Evolutionary conservation across 352 stramenopile species (phyloP).

Genomic region (Plasmopara muralis): DNA sequence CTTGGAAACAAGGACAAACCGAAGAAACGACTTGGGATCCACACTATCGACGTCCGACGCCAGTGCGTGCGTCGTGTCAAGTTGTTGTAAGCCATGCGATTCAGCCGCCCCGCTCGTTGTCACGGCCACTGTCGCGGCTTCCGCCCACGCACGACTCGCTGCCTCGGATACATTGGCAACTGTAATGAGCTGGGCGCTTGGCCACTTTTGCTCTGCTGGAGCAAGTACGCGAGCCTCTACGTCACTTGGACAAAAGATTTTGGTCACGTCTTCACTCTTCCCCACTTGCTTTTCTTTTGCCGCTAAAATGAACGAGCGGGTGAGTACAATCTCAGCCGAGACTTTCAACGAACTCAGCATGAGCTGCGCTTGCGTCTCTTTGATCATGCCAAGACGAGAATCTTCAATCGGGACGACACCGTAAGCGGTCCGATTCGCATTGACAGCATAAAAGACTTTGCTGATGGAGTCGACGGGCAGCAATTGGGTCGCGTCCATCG

Average conservation of each 20-base stretch:
- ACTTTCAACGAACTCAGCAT: constrained; percentile 71
- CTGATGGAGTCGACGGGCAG: constrained; percentile 51
- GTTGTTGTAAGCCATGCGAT: constrained; percentile 32
- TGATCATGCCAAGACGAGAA: constrained; percentile 77
- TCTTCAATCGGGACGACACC: constrained; percentile 85
- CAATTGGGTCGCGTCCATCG: constrained; percentile 41
- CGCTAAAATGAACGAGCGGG: constrained; percentile 67
- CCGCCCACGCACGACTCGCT: constrained; percentile 32
- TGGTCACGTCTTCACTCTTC: constrained; percentile 44
- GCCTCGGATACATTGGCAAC: constrained; percentile 60
- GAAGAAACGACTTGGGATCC: constrained; percentile 44
- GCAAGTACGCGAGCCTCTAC: constrained; percentile 44
- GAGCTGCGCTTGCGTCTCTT: constrained; percentile 77
- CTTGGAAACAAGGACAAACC: constrained; percentile 73
- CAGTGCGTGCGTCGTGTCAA: constrained; percentile 47
- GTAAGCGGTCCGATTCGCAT: constrained; percentile 74
- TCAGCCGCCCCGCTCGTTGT: constrained; percentile 43
- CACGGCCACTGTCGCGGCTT: constrained; percentile 42
- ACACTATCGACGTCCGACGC: constrained; percentile 34
- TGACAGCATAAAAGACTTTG: constrained; percentile 75
- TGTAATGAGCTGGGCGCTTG: constrained; percentile 55
- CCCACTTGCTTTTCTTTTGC: constrained; percentile 36
- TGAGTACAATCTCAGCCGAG: constrained; percentile 63
- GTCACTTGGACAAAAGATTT: constrained; percentile 54
- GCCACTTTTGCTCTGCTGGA: constrained; percentile 69